A percentile compares a stretch with the other conserved stretches of the same genome.
phyloP scores from a whole-genome alignment of 345 rosid species.

The Salix caprea region DNA sequence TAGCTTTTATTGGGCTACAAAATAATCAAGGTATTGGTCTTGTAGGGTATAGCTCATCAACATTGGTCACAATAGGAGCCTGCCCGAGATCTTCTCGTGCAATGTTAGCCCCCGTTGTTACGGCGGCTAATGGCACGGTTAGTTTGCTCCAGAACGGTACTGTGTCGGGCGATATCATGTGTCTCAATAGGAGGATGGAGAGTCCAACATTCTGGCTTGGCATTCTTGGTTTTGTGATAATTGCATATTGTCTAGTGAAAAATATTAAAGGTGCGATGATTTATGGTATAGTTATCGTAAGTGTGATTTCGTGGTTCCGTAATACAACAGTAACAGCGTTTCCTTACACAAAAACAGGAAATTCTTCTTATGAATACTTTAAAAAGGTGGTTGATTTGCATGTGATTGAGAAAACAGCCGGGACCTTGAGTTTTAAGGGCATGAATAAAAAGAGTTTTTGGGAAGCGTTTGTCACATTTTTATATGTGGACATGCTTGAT shows the following conservation, averaged over 20 bases:
- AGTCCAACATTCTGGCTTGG: slow-evolving; percentile 87
- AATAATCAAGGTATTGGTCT: slow-evolving; percentile 82
- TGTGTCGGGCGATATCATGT: slow-evolving; percentile 56
- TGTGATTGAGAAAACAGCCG: slow-evolving; percentile 58
- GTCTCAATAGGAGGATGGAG: slow-evolving; percentile 64
- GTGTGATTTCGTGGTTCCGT: slow-evolving; percentile 89
- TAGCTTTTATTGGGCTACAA: slow-evolving; percentile 89
- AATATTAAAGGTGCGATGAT: slow-evolving; percentile 85
- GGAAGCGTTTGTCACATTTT: slow-evolving; percentile 80
- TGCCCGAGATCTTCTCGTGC: slow-evolving; percentile 67
- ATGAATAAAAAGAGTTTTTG: slow-evolving; percentile 64
- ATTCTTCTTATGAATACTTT: slow-evolving; percentile 64
- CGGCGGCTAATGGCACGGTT: slow-evolving; percentile 60
- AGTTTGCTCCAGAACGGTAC: slow-evolving; percentile 55
- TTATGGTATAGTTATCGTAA: slow-evolving; percentile 79
- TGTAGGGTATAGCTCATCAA: slow-evolving; percentile 75
- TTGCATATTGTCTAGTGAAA: slow-evolving; percentile 70
- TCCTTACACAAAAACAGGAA: slow-evolving; percentile 56
- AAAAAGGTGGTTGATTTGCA: slow-evolving; percentile 80
- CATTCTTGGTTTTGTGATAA: slow-evolving; percentile 76
- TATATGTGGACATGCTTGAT: slow-evolving; percentile 83
- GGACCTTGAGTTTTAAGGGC: slow-evolving; percentile 63
- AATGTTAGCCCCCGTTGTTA: slow-evolving; percentile 61
- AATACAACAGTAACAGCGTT: slow-evolving; percentile 70
- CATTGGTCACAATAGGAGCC: slow-evolving; percentile 73